Conservation (phyloP, 2,329 filamentous ascomycete species). For the Neurospora sp. region DNA sequence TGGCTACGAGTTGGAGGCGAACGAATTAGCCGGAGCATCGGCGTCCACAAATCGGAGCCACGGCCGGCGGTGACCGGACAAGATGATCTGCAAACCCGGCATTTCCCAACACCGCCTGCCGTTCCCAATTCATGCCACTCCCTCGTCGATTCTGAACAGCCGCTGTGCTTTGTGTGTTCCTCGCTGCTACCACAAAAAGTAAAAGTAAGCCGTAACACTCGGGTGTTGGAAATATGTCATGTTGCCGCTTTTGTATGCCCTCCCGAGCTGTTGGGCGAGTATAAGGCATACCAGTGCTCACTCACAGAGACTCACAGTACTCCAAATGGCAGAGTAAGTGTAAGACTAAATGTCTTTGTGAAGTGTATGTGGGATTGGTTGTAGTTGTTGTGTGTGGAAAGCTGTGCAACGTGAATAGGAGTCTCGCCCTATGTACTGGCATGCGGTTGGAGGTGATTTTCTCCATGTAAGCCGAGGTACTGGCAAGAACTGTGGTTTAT, state of each 20-base stretch:
- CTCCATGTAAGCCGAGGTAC: background rate
- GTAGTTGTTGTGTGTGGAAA: background rate
- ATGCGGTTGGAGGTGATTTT: background rate
- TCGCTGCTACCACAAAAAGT: constrained; percentile 4
- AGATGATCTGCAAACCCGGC: background rate
- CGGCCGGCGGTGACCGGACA: background rate
- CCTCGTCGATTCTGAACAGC: constrained; percentile 10
- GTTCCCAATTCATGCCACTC: constrained; percentile 3
- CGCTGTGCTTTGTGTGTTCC: constrained; percentile 5
- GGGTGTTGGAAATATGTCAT: background rate
- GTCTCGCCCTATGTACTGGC: background rate
- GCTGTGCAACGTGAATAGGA: background rate
- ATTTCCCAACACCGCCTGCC: background rate
- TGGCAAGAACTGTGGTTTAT: background rate
- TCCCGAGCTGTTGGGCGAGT: background rate
- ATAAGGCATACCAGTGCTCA: background rate
- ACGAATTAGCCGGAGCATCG: background rate
- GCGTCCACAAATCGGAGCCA: background rate
- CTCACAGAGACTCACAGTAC: background rate
- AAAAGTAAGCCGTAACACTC: background rate
- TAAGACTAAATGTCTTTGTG: background rate
- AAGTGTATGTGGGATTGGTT: background rate
- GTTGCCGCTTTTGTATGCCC: background rate
- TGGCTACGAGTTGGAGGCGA: background rate
- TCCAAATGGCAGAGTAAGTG: background rate